Evolutionary conservation across 495 filamentous ascomycete genomes (phyloP).

Genomic region (Podospora appendiculata): DNA sequence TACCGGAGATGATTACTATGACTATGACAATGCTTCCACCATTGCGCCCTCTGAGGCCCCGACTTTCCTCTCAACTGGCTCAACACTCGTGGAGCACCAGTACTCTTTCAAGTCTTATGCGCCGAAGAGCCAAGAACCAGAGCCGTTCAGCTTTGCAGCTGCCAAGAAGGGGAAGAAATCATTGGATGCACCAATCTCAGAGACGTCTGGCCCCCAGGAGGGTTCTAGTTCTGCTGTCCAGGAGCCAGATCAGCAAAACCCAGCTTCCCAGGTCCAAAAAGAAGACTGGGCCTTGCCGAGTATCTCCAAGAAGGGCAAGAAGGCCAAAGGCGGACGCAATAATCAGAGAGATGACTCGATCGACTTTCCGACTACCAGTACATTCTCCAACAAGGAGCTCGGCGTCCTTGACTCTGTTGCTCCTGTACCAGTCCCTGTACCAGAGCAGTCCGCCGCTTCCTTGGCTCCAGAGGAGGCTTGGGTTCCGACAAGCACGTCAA

Average conservation of each 20-base stretch:
- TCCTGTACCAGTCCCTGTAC: too few species aligned
- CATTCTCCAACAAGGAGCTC: too few species aligned
- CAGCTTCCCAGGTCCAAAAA: background rate
- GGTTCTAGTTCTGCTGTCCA: too few species aligned
- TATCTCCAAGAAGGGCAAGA: background rate
- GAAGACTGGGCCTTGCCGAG: background rate
- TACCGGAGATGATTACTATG: slow-evolving; percentile 10
- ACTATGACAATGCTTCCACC: slow-evolving; percentile 23
- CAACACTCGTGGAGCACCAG: slow-evolving; percentile 4
- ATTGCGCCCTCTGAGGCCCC: slow-evolving; percentile 23
- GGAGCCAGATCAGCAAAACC: background rate
- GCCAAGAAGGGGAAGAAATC: slow-evolving; percentile 24
- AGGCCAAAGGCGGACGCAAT: too few species aligned
- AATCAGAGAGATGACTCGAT: too few species aligned
- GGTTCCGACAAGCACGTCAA: slow-evolving; percentile 2
- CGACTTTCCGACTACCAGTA: too few species aligned
- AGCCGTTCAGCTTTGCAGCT: slow-evolving; percentile 2
- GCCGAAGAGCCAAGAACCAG: background rate
- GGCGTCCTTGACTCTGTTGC: too few species aligned
- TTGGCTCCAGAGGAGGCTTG: too few species aligned
- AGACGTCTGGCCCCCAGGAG: background rate
- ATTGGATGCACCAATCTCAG: background rate
- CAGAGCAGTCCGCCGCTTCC: too few species aligned
- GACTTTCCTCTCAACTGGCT: slow-evolving; percentile 18
- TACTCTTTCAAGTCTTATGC: slow-evolving; percentile 3